A percentile compares a stretch with the other conserved stretches of the same genome.
Conservation (phyloP, 768 basidiomycete genomes). For the Suillus decipiens region DNA sequence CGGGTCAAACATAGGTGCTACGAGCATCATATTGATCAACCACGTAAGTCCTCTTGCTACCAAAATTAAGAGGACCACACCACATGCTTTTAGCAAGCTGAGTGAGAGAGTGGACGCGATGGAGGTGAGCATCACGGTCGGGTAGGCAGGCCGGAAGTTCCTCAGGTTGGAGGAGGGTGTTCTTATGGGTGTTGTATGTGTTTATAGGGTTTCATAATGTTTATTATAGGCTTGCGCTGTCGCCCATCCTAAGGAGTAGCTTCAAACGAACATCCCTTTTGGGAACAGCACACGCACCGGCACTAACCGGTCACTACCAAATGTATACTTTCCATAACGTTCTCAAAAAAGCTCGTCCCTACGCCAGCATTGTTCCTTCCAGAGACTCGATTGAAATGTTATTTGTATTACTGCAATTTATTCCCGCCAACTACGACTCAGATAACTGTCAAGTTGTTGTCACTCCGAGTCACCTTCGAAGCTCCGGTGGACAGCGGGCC, state of each 20-base stretch:
- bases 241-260: not conserved
- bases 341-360: not conserved
- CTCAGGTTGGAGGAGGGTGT: not conserved
- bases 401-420: not conserved
- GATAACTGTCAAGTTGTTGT: not conserved
- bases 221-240: conserved; percentile 2
- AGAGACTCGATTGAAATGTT: not conserved
- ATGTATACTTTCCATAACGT: not conserved
- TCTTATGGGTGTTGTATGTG: not conserved
- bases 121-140: conserved; percentile 4
- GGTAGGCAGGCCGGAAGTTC: not conserved
- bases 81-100: conserved; percentile 27
- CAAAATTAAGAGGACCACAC: conserved; percentile 33
- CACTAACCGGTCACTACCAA: too few species aligned
- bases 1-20: conserved; percentile 50
- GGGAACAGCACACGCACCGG: not conserved
- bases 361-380: not conserved
- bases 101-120: conserved; percentile 4
- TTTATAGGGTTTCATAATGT: not conserved
- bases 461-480: not conserved
- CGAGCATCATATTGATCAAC: conserved; percentile 44
- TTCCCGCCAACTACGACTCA: not conserved
- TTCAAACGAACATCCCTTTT: conserved; percentile 13
- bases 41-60: conserved; percentile 39
- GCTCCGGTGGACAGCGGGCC: not conserved